Base-by-base conservation (phyloP, 139 green algal species). In the Monoraphidium neglectum region DNA sequence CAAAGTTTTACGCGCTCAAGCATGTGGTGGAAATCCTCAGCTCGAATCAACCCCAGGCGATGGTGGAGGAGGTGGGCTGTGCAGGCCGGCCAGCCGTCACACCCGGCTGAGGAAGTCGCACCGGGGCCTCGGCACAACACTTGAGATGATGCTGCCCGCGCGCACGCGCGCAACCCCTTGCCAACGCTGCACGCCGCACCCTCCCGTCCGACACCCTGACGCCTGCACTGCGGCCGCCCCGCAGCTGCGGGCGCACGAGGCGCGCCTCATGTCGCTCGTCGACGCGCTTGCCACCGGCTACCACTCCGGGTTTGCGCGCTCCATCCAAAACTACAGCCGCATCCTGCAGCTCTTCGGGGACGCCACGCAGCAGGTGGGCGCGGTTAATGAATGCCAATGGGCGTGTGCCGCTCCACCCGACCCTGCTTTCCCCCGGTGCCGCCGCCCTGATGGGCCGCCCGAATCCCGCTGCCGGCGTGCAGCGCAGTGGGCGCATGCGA, bases 241-340 rank as follows among this genome's bases (percentile, higher is more conserved):
- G 74, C 87, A 95, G 85, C 82, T 96, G 37, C 77, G 86, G 1
- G 75, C 77, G 51, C 82, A 90, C 35, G 71, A 88, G n/a, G 63
- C 70, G 30, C 53, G 73, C 0, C 68, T 94, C 21, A 83, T 90
- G 18, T 77, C 65, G 23, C 70, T 94, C 38, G 90, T 95, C 26
- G 88, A 95, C 47, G 47, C 72, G 1, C 82, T 94, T 63, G 92
- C 95, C 18, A 82, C 92, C 35, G 77, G 62, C 28, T 91, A 95
- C 72, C 87, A 95, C 81, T 65, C 69, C n/a, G 93, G 92, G 66
- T 97, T 97, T 85, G 93, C 93, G 67, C 90, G 86, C 53, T 86
- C 90, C 16, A 93, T 97, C 60, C 92, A 96, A 67, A 95, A 97
- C 84, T 97, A 97, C 79, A 90, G 81, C 1, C 84, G 90, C 36